Percentiles rank a stretch among this genome's conserved stretches.
phyloP scores from a whole-genome alignment of 345 rosid species.

The Gossypium longicalyx region DNA sequence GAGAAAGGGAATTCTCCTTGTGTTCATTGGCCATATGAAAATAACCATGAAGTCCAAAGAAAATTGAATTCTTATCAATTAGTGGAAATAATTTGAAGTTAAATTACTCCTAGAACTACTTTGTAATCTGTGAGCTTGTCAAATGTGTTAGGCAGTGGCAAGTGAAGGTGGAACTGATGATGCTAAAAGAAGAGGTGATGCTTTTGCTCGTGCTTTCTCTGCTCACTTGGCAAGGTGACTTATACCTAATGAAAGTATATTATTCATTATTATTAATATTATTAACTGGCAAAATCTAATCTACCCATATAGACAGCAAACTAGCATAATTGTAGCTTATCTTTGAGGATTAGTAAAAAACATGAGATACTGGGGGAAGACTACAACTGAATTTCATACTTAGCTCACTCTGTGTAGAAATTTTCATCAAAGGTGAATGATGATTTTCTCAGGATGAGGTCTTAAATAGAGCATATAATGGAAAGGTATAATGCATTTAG shows the following conservation, averaged over 20 bases:
- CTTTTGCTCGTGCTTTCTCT: slow-evolving; percentile 98
- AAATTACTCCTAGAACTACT: neutral
- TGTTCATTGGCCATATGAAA: neutral
- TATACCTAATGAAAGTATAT: neutral
- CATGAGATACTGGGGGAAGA: neutral
- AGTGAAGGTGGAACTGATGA: slow-evolving; percentile 99
- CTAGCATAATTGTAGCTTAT: neutral
- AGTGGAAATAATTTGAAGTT: neutral
- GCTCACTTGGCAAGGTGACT: slow-evolving; percentile 93
- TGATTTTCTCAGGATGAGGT: neutral
- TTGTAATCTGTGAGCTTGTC: slow-evolving; percentile 15
- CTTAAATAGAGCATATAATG: neutral
- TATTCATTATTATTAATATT: neutral
- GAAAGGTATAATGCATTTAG: neutral
- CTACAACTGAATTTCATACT: neutral
- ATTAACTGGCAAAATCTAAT: neutral
- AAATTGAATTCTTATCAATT: neutral
- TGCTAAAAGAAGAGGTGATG: slow-evolving; percentile 96
- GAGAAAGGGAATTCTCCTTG: neutral
- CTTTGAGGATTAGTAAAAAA: neutral
- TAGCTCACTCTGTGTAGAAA: neutral
- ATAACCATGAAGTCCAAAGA: neutral
- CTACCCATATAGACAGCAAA: neutral
- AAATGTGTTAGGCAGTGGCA: slow-evolving; percentile 78
- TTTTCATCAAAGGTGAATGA: neutral